Evolutionary conservation across 768 basidiomycete species (phyloP), one percentile per base, ranked within the genome.

Genomic region (Trametes elegans): DNA sequence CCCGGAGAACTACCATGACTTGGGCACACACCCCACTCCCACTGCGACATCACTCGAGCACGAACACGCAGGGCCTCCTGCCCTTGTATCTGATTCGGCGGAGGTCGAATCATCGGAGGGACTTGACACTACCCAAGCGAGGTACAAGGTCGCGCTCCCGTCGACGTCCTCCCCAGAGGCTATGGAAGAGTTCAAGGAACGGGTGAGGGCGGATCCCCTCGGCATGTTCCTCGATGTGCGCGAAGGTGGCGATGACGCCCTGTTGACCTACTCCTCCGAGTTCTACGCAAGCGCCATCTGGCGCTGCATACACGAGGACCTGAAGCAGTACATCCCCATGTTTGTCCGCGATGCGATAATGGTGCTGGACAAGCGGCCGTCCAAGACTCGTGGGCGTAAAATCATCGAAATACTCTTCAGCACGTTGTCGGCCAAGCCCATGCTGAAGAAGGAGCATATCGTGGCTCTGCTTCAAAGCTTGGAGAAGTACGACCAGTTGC

Each of bases 271-370:
- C 16, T 35, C 35, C 23, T 29, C 39, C 34, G 42, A 44, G 32
- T 35, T 19, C 42, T 36, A 36, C 42, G 23, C 34, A 7, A 26
- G 42, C 21, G 51, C 51, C 21, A 34, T 53, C 31, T 53, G 51
- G 41, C 39, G 16, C 10, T 47, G 32, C 5, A 35, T 40, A 36
- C 28, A 31, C 27, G 23, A 13, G 13, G 23, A 55, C 32, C 26
- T 19, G 31, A 19, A 18, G 13, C 49, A 62, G n/a, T 23, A 49
- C 49, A 10, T 56, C n/a, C 45, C 27, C 7, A 13, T 19, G 5
- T 38, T 62, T 16, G 53, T 59, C 19, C 21, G 45, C 31, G 61
- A 62, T 39, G 53, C 47, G 7, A 35, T 55, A 18, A 16, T 35
- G 26, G 21, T 53, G 26, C 26, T 24, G 32, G 42, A 53, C 34